Evolutionary conservation across 345 rosid species (phyloP), one percentile per base, ranked within the genome.

Genomic region (Camelina hispida): DNA sequence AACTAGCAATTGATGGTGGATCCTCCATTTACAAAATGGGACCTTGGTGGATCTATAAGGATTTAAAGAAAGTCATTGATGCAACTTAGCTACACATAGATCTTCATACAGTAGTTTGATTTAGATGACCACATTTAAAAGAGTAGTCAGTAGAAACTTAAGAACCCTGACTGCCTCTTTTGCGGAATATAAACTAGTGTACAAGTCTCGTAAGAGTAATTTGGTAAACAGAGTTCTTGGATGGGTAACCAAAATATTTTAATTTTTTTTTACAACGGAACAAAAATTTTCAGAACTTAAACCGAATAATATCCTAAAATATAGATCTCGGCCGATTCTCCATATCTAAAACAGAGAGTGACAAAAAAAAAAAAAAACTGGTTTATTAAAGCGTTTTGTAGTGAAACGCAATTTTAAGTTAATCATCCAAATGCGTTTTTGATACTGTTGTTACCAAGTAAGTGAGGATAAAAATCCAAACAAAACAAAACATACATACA

Each of bases 401-500:
- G 16, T n/a, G 48, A 61, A 61, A 61, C 48, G n/a, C 48, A 61
- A 38, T 38, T 38, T 61, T 37, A 37, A 37, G 40, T 37, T 11
- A 37, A 38, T 30, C 48, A 60, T 40, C 11, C 48, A 38, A 60
- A 59, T 12, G 65, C 48, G 6, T 38, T 61, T 18, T 10, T 60
- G 11, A 16, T 61, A 40, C 48, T 22, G 35, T 42, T 2, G 42
- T 61, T 4, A 62, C 66, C 28, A 62, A 12, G 42, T 22, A 20
- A 10, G 7, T 40, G 50, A 38, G 2, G 51, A 62, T 62, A 62
- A 62, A 28, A 40, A 7, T 61, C 40, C 66, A 40, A 13, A 32
- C 11, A 18, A 32, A 53, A 13, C 30, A 32, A 2, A 18, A 32
- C 23, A 11, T 20, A 25, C 23, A 11, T 20, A 25, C 23, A 58